phyloP scores from a whole-genome alignment of 768 basidiomycete genomes.

The Hypholoma sublateritium region DNA sequence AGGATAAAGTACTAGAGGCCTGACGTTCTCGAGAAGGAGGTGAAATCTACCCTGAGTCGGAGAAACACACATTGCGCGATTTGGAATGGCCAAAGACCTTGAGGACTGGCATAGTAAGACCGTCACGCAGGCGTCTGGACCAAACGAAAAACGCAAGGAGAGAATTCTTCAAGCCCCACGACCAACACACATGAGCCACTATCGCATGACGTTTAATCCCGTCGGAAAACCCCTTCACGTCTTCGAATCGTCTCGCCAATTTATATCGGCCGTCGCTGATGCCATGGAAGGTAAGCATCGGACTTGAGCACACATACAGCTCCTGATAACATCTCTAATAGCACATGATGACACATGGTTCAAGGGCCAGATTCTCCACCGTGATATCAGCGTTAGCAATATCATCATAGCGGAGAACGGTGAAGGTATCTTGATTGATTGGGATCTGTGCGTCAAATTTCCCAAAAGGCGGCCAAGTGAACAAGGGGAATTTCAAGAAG shows the following conservation, averaged over 20 bases:
- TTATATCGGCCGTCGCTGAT: constrained; percentile 16
- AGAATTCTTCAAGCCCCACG: not conserved
- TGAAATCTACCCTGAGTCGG: constrained; percentile 16
- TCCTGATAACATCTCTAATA: constrained; percentile 5
- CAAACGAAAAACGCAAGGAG: not conserved
- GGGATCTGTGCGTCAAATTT: constrained; percentile 15
- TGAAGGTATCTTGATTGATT: constrained; percentile 22
- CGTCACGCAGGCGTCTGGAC: not conserved
- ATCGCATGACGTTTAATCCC: constrained; percentile 9
- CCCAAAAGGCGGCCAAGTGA: not conserved
- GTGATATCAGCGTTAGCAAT: constrained; percentile 26
- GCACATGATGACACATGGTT: constrained; percentile 19
- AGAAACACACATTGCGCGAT: constrained; percentile 18
- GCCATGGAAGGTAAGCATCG: constrained; percentile 13
- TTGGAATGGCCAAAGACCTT: constrained; percentile 23
- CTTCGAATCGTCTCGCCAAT: constrained; percentile 8
- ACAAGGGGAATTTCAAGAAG: not conserved
- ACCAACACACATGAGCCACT: not conserved
- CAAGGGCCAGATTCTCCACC: constrained; percentile 18
- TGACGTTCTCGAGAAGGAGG: constrained; percentile 19
- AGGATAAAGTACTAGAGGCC: no score
- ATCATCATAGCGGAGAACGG: constrained; percentile 20
- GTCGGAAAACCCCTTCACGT: not conserved
- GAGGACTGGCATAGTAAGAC: constrained; percentile 6
- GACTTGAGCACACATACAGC: no score